Conservation (phyloP, 139 green algal species). For the Closterium sp. region DNA sequence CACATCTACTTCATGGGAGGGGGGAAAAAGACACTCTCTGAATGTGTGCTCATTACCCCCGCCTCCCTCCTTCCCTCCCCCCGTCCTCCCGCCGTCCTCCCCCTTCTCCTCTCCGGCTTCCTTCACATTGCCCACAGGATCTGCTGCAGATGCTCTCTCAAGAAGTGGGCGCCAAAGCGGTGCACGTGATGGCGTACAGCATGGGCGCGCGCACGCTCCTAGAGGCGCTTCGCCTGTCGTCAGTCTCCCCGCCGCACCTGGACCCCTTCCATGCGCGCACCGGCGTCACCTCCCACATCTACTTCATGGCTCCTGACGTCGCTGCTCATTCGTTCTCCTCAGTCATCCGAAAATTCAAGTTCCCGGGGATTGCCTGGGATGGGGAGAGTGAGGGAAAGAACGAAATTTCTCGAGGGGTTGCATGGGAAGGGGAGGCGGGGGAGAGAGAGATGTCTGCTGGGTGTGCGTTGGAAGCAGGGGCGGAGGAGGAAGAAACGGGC, state of each 20-base stretch:
- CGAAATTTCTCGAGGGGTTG: too few species aligned
- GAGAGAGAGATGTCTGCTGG: neutral
- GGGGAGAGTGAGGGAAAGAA: neutral
- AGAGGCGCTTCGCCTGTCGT: slow-evolving; percentile 3
- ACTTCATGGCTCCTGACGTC: slow-evolving; percentile 33
- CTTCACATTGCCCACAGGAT: neutral
- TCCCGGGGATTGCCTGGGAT: neutral
- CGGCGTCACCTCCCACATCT: slow-evolving; percentile 22
- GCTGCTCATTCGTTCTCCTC: slow-evolving; percentile 3
- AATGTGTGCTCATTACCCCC: too few species aligned
- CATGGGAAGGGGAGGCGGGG: neutral
- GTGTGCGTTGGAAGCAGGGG: neutral
- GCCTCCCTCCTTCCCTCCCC: too few species aligned
- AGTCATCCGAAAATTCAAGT: neutral
- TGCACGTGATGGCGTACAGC: slow-evolving; percentile 3
- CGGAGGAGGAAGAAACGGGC: neutral
- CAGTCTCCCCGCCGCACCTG: neutral
- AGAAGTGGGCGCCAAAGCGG: neutral
- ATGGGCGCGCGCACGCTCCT: slow-evolving; percentile 8
- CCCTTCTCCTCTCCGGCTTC: too few species aligned
- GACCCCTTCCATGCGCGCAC: neutral
- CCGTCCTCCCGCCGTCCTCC: too few species aligned
- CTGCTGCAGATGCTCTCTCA: neutral
- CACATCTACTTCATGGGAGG: slow-evolving; percentile 44
- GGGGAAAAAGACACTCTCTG: too few species aligned